Evolutionary conservation across 495 filamentous ascomycete genomes (phyloP).

Genomic region (Baudoinia panamericana): DNA sequence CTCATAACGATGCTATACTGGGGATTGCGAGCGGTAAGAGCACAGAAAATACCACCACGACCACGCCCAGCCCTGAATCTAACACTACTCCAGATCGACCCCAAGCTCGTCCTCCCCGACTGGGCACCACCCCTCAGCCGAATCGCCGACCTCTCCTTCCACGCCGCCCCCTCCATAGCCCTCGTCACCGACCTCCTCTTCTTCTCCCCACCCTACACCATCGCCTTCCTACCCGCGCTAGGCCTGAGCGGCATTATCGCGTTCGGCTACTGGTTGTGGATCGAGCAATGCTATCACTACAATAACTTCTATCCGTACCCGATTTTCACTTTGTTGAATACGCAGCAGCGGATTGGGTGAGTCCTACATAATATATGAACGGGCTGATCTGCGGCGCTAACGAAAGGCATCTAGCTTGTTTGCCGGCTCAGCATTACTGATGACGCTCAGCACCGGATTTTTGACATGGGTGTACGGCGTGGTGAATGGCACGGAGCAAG

Average conservation of each 20-base stretch:
- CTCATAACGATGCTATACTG: constrained; percentile 80
- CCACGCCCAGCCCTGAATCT: neutral
- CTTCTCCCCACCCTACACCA: constrained; percentile 70
- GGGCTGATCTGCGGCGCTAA: neutral
- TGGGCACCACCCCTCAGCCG: constrained; percentile 22
- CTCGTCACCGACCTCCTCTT: constrained; percentile 60
- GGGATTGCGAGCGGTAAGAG: constrained; percentile 42
- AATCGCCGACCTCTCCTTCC: constrained; percentile 57
- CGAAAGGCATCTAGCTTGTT: constrained; percentile 38
- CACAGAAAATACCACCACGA: neutral
- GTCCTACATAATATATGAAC: neutral
- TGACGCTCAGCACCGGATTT: constrained; percentile 53
- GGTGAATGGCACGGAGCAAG: constrained; percentile 47
- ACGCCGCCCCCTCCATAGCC: constrained; percentile 61
- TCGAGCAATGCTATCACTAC: constrained; percentile 59
- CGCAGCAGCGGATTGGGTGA: constrained; percentile 43
- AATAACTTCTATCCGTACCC: constrained; percentile 92
- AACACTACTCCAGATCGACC: constrained; percentile 43
- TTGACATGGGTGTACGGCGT: constrained; percentile 55
- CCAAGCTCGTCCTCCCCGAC: constrained; percentile 44
- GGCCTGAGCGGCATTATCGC: constrained; percentile 51
- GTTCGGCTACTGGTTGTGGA: constrained; percentile 76
- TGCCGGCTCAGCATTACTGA: constrained; percentile 50
- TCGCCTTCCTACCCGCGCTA: constrained; percentile 46
- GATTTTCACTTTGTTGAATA: constrained; percentile 52